Evolutionary conservation across 2,329 filamentous ascomycete species (phyloP), one percentile per base, ranked within the genome.

Genomic region (Graphilbum fragrans): DNA sequence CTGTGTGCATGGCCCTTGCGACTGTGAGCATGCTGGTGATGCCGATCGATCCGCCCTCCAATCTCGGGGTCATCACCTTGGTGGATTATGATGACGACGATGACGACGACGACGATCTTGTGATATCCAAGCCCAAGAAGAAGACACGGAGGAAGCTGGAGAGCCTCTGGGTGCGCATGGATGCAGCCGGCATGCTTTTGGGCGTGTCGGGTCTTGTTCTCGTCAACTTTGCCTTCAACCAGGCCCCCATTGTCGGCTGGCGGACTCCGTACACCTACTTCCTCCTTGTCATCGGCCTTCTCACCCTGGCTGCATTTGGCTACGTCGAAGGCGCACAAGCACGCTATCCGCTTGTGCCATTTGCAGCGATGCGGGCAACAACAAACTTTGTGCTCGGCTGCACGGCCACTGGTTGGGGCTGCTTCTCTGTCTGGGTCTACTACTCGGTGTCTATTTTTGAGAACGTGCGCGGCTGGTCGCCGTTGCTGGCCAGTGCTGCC

Each of bases 181-280:
- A 56, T 43, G 51, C 32, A 9, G 22, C 20, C 19, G 53, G 54
- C 29, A 55, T 52, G 39, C 1, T 51, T 2, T 44, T 58, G 2
- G 72, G 72, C 3, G 62, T 77, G 19, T 56, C 60, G 0, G 70
- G 64, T 1, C 57, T 77, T 36, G 59, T 74, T 1, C 54, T 77
- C 5, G 58, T 77, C 52, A 77, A 77, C 50, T 67, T 77, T 43
- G 67, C 71, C 3, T 75, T 70, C 64, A 77, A 77, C 50, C 71
- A 76, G 51, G 72, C 68, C 1, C 66, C 69, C 1, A 59, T 69
- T 5, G 66, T 68, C 14, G 68, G 69, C 2, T 77, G 72, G 72
- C 44, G 53, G 9, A 59, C 63, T 16, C 59, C 68, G 0, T 74
- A 75, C 49, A 63, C 69, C 20, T 70, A 69, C 49, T 58, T 66